A percentile compares a stretch with the other conserved stretches of the same genome.
These are phyloP conservation scores for Aspergillus clavatus DNA, from an alignment of 2,329 filamentous ascomycete genomes.

Conservation along the genomic window DNA sequence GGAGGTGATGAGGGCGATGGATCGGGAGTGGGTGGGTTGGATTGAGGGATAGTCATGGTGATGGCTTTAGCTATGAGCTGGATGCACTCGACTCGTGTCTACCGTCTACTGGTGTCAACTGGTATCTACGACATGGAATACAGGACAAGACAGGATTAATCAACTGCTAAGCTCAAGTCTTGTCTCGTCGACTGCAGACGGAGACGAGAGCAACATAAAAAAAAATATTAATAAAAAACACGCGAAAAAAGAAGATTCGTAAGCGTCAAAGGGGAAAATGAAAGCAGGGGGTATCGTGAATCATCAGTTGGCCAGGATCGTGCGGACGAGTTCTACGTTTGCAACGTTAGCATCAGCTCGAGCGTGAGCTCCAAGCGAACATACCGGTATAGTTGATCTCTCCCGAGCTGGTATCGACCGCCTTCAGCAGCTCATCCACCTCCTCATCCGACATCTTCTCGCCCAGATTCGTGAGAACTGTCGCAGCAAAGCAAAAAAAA, in stretches of 20 bases:
- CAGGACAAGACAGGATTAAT: conserved; percentile 1
- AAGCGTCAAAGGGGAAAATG: conserved; percentile 20
- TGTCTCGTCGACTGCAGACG: too few relatives aligned
- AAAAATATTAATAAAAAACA: too few relatives aligned
- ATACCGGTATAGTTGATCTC: conserved; percentile 96
- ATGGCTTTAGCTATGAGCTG: too few relatives aligned
- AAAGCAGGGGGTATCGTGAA: conserved; percentile 27
- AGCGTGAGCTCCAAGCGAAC: conserved; percentile 24
- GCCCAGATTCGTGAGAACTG: conserved; percentile 89
- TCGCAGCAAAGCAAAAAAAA: too few relatives aligned
- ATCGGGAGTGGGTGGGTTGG: conserved; percentile 36
- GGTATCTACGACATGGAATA: conserved; percentile 1
- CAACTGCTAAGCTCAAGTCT: not conserved
- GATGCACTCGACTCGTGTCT: too few relatives aligned
- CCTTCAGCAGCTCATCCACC: conserved; percentile 97
- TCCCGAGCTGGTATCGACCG: conserved; percentile 89
- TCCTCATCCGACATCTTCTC: conserved; percentile 99
- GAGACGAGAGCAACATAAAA: too few relatives aligned
- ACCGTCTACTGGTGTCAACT: too few relatives aligned
- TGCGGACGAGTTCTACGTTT: conserved; percentile 72
- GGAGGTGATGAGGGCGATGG: conserved; percentile 25
- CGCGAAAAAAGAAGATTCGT: too few relatives aligned
- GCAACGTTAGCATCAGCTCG: conserved; percentile 1
- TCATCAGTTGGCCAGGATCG: conserved; percentile 73
- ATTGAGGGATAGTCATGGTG: conserved; percentile 5